Conservation (phyloP, 192 early-diverging fungal genomes). For the Gryganskiella cystojenkinii region DNA sequence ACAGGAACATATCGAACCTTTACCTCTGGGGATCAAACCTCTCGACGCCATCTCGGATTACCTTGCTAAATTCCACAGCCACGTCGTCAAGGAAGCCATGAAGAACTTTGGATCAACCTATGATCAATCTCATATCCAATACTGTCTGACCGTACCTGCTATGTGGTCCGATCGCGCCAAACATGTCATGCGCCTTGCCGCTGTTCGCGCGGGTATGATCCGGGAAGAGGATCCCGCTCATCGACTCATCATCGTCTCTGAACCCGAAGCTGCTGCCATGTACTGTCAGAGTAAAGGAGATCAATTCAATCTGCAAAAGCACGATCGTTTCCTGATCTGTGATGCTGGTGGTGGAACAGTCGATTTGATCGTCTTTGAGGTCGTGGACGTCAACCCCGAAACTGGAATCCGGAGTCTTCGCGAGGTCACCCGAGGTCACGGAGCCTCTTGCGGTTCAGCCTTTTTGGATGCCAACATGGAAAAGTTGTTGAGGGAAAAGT, state of each 20-base stretch:
- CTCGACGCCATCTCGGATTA: conserved; percentile 54
- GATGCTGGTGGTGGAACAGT: conserved; percentile 58
- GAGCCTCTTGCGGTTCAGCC: conserved; percentile 58
- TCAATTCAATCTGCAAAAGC: conserved; percentile 53
- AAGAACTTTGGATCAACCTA: conserved; percentile 58
- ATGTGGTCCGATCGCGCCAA: conserved; percentile 68
- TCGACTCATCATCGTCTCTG: conserved; percentile 60
- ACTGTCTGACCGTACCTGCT: conserved; percentile 64
- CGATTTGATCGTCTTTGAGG: conserved; percentile 59
- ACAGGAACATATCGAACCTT: conserved; percentile 54
- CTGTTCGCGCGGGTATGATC: conserved; percentile 60
- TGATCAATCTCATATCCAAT: conserved; percentile 51
- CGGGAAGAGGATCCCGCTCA: conserved; percentile 56
- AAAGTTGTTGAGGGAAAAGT: conserved; percentile 50
- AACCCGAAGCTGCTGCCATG: conserved; percentile 67
- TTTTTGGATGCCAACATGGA: conserved; percentile 61
- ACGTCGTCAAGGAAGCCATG: conserved; percentile 55
- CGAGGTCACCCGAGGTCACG: conserved; percentile 61
- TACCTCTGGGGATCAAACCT: conserved; percentile 53
- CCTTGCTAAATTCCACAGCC: conserved; percentile 52
- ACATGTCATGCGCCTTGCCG: conserved; percentile 63
- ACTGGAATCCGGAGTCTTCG: conserved; percentile 57
- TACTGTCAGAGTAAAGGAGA: conserved; percentile 67
- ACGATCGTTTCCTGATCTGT: conserved; percentile 52
- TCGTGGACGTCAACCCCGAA: conserved; percentile 48